A percentile compares a stretch with the other conserved stretches of the same genome.
Evolutionary conservation across 2,329 filamentous ascomycete species (phyloP).

Genomic region (Penicillium sp.): DNA sequence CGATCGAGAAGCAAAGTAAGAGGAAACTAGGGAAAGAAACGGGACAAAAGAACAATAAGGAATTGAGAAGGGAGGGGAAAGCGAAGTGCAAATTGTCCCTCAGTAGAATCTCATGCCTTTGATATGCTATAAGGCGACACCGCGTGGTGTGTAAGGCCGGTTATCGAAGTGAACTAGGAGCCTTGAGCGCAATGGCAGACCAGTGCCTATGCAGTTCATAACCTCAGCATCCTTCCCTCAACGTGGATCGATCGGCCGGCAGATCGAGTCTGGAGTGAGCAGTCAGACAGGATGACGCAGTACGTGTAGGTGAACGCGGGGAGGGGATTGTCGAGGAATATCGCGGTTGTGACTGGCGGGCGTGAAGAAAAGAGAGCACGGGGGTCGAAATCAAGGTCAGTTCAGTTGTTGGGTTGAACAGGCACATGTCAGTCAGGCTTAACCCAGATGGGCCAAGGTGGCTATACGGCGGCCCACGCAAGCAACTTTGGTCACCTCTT

Average conservation of each 20-base stretch:
- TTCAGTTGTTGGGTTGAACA: constrained; percentile 30
- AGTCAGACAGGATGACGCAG: constrained; percentile 12
- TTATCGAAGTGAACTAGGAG: constrained; percentile 42
- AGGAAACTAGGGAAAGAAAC: constrained; percentile 19
- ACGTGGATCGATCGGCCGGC: constrained; percentile 22
- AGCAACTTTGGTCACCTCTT: constrained; percentile 21
- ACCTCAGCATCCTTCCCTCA: constrained; percentile 43
- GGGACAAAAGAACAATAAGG: constrained; percentile 23
- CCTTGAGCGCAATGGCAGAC: constrained; percentile 47
- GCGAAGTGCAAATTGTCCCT: constrained; percentile 27
- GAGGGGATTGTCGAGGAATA: constrained; percentile 8
- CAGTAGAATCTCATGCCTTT: constrained; percentile 36
- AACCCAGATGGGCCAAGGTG: constrained; percentile 27
- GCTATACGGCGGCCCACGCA: constrained; percentile 28
- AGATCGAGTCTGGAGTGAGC: constrained; percentile 17
- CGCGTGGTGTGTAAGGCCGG: constrained; percentile 26
- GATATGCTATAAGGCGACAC: constrained; percentile 25
- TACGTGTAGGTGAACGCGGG: constrained; percentile 10
- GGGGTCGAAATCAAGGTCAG: constrained; percentile 19
- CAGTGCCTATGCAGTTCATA: constrained; percentile 46
- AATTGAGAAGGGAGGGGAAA: constrained; percentile 21
- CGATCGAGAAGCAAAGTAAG: constrained; percentile 14
- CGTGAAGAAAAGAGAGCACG: constrained; percentile 20
- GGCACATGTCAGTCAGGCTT: constrained; percentile 34
- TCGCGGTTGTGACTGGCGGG: constrained; percentile 10